phyloP scores from a whole-genome alignment of 768 basidiomycete genomes.

The Lyophyllum atratum region DNA sequence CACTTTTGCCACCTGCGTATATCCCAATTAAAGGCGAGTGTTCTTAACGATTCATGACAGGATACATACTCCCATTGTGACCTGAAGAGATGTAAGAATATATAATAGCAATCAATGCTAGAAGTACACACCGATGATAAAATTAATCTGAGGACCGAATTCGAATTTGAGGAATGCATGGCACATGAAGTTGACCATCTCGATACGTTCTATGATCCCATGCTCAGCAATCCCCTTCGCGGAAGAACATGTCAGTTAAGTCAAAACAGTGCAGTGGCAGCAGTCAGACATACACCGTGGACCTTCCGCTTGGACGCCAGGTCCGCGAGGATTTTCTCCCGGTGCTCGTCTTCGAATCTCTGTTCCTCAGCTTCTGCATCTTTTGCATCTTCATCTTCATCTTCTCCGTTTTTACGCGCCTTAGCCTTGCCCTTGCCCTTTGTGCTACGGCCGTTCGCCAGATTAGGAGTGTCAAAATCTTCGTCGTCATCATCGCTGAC shows the following conservation, averaged over 20 bases:
- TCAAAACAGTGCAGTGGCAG: slow-evolving; percentile 3
- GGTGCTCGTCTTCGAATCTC: slow-evolving; percentile 63
- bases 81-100: slow-evolving; percentile 42
- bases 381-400: slow-evolving; percentile 32
- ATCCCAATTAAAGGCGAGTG: neutral
- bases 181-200: slow-evolving; percentile 96
- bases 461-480: slow-evolving; percentile 18
- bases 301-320: slow-evolving; percentile 49
- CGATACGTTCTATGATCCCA: slow-evolving; percentile 85
- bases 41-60: neutral
- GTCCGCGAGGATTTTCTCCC: slow-evolving; percentile 53
- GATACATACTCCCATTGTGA: slow-evolving; percentile 79
- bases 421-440: slow-evolving; percentile 33
- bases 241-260: neutral
- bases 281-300: slow-evolving; percentile 43
- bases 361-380: slow-evolving; percentile 62
- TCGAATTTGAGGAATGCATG: slow-evolving; percentile 81
- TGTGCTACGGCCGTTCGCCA: slow-evolving; percentile 12
- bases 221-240: slow-evolving; percentile 76
- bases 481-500: slow-evolving; percentile 27
- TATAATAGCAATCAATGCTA: neutral
- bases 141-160: slow-evolving; percentile 95
- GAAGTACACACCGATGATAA: slow-evolving; percentile 74
- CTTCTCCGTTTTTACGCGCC: slow-evolving; percentile 33
- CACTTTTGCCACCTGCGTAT: slow-evolving; percentile 94